Base-by-base conservation (phyloP, 352 stramenopile species). In the Phytopythium mirpurense region DNA sequence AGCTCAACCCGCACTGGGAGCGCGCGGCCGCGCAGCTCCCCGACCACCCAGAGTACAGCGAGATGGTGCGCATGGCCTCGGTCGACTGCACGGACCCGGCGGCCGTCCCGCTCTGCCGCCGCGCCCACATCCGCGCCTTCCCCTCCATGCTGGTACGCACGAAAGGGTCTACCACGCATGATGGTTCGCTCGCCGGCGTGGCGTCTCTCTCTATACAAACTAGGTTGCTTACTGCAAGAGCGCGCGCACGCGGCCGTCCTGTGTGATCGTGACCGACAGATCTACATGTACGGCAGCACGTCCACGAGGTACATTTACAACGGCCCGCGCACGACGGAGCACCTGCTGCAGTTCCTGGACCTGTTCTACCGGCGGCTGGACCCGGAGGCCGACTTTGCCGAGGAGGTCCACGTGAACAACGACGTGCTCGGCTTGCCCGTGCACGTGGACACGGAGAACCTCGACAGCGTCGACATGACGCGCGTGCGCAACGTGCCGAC, bases 281-380 rank as follows among this genome's bases (percentile, higher is more conserved):
- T 92, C 49, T 92, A 92, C 70, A 87, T 92, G 70, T 92, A 88
- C 56, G 82, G 79, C 52, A 80, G 70, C 34, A 89, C 77, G 31
- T 82, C 68, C 42, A 92, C 82, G 41, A 71, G 75, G 11, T 92
- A 83, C 61, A 89, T 92, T 46, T 92, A 92, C 65, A 92, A 87
- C 51, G 82, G 82, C 10, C 82, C 82, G 11, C 82, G 82, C 56
- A 86, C 77, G 56, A 66, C 72, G 10, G 72, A 88, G 58, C 80
- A 89, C 48, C 40, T 92, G 51, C 54, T 92, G 31, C 82, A 89
- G 56, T 92, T 92, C 52, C 56, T 92, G n/a, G 82, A 92, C 42
- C 54, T 92, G 8, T 92, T 92, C 38, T 92, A 86, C 61, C 82
- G 82, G 41, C 82, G 82, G 40, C 54, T 92, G 5, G 80, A 92